phyloP scores from a whole-genome alignment of 768 basidiomycete genomes.

The Podaxis carcinomalis region DNA sequence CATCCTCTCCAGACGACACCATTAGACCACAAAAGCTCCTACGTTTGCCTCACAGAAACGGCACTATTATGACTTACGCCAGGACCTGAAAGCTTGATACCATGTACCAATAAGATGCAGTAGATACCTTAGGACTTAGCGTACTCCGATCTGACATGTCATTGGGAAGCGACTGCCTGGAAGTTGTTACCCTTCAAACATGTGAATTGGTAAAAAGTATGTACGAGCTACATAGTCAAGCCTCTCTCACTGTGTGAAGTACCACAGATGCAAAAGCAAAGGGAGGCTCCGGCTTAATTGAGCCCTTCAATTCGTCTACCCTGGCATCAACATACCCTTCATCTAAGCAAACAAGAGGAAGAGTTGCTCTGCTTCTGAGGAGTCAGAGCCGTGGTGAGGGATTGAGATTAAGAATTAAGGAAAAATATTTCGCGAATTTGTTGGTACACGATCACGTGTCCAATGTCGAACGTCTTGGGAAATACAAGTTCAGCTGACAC shows the following conservation, averaged over 20 bases:
- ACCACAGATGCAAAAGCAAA: conserved; percentile 34
- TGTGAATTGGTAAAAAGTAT: conserved; percentile 17
- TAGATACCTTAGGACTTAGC: background rate
- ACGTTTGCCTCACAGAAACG: background rate
- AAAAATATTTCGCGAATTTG: background rate
- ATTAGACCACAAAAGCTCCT: conserved; percentile 4
- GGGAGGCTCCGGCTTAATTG: conserved; percentile 82
- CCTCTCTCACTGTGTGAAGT: conserved; percentile 44
- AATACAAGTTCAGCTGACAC: background rate
- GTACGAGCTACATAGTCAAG: conserved; percentile 78
- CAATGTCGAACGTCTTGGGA: background rate
- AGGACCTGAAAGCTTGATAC: conserved; percentile 1
- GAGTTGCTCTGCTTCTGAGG: conserved; percentile 45
- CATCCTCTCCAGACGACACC: conserved; percentile 31
- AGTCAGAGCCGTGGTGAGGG: conserved; percentile 8
- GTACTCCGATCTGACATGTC: background rate
- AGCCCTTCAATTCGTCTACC: conserved; percentile 42
- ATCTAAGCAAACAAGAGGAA: conserved; percentile 33
- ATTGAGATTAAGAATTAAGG: background rate
- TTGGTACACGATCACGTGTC: background rate
- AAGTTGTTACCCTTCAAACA: background rate
- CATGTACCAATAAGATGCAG: conserved; percentile 4
- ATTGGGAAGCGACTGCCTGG: background rate
- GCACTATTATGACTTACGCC: background rate
- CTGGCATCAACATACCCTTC: conserved; percentile 48